These are phyloP conservation scores for Flaveria trinervia DNA, from an alignment of 129 eudicot genomes.

Conservation along the genomic window DNA sequence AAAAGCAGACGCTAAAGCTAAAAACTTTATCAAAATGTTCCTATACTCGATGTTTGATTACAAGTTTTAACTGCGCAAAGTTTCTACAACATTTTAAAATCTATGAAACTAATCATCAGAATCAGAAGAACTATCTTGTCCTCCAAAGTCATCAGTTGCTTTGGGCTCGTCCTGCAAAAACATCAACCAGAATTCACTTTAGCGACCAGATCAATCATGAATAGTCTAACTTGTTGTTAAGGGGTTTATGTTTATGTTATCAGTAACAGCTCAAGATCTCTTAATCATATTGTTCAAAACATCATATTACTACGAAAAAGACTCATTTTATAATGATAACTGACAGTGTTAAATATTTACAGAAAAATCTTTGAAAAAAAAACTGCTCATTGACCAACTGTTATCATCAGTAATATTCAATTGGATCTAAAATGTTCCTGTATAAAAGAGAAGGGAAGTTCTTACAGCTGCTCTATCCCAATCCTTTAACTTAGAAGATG, in stretches of 20 bases:
- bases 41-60: not conserved
- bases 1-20: not conserved
- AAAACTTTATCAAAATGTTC: not conserved
- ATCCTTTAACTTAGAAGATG: slow-evolving; percentile 76
- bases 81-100: not conserved
- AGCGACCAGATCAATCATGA: too few relatives aligned
- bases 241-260: too few relatives aligned
- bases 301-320: too few relatives aligned
- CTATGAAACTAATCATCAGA: slow-evolving; percentile 29
- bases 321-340: too few relatives aligned
- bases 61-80: not conserved
- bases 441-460: not conserved
- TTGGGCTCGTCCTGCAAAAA: slow-evolving; percentile 38
- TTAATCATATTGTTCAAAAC: too few relatives aligned
- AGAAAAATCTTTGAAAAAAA: not conserved
- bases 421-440: not conserved
- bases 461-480: slow-evolving; percentile 83
- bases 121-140: slow-evolving; percentile 46
- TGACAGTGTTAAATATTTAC: not conserved
- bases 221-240: too few relatives aligned
- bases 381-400: not conserved
- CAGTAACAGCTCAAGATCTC: too few relatives aligned
- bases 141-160: slow-evolving; percentile 34
- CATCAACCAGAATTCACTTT: not conserved
- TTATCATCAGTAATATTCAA: not conserved